phyloP scores from a whole-genome alignment of 2,329 filamentous ascomycete species.

The Trichoderma sp. region DNA sequence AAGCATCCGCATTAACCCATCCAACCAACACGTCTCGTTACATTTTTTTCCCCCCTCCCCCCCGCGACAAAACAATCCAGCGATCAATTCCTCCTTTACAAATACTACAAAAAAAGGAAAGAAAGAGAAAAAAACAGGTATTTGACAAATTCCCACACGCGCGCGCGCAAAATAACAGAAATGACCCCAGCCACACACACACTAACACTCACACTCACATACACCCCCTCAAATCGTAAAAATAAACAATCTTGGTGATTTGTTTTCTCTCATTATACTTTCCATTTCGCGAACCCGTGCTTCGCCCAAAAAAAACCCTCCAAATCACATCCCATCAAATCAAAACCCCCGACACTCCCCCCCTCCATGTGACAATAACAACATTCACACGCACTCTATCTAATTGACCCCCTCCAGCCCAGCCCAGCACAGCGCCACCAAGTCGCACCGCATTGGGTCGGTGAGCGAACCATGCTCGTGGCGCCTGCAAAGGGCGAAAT shows the following conservation, averaged over 20 bases:
- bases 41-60: not conserved
- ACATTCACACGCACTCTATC: no score
- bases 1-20: not conserved
- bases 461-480: not conserved
- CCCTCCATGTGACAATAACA: not conserved
- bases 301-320: not conserved
- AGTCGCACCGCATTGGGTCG: constrained; percentile 14
- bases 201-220: not conserved
- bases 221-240: not conserved
- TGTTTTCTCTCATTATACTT: not conserved
- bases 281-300: not conserved
- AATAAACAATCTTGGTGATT: not conserved
- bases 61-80: not conserved
- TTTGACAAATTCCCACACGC: not conserved
- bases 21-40: constrained; percentile 2
- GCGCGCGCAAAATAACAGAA: not conserved
- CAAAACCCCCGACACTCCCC: not conserved
- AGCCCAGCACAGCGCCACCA: constrained; percentile 4
- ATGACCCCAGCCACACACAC: not conserved
- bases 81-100: not conserved
- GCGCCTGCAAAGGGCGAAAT: not conserved
- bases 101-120: not conserved
- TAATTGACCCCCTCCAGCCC: no score
- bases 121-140: not conserved
- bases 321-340: not conserved